Evolutionary conservation across 208 protist genomes (phyloP), one percentile per base, ranked within the genome.

Genomic region (Trypanosoma platydactyli): DNA sequence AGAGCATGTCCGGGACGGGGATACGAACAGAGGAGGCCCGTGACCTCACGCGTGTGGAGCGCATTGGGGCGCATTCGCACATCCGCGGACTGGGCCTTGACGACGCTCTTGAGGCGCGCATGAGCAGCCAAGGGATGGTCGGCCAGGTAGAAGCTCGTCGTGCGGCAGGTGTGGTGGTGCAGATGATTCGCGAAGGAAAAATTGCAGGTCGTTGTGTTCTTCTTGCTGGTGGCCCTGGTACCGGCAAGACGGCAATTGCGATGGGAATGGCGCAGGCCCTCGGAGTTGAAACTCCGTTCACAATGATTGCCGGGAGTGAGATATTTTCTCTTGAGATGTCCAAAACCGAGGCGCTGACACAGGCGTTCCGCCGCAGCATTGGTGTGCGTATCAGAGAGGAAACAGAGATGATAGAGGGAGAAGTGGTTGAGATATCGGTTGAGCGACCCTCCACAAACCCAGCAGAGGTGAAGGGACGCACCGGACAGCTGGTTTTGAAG

Each of bases 271-370:
- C 98, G 20, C 97, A 99, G 77, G 80, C 97, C 16, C 86, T 99
- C 4, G 99, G 98, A 20, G 56, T 80, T 24, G 94, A 99, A 48
- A 98, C 97, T 6, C 99, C 99, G 2, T 99, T 99, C 81, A 99
- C 98, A 38, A 98, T 98, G 81, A 97, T 99, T n/a, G 95, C 98
- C 38, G 99, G 92, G 9, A 97, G 88, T 54, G 99, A 99, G 75
- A 98, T 99, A 66, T 99, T 99, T 72, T 99, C 99, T 11, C 82
- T 99, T 18, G 99, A 99, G 74, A 99, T 99, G 98, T 99, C 95
- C 55, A 99, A 99, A 81, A 99, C 99, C n/a, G 99, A 99, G 87
- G 98, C 99, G 27, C 86, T 99, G 6, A 99, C 98, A 38, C 99
- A 99, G 87, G 98, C 97, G 13, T 99, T 99, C 67, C 85, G 99